These are phyloP conservation scores for Emergomyces orientalis DNA, from an alignment of 2,329 filamentous ascomycete species.

Conservation along the genomic window DNA sequence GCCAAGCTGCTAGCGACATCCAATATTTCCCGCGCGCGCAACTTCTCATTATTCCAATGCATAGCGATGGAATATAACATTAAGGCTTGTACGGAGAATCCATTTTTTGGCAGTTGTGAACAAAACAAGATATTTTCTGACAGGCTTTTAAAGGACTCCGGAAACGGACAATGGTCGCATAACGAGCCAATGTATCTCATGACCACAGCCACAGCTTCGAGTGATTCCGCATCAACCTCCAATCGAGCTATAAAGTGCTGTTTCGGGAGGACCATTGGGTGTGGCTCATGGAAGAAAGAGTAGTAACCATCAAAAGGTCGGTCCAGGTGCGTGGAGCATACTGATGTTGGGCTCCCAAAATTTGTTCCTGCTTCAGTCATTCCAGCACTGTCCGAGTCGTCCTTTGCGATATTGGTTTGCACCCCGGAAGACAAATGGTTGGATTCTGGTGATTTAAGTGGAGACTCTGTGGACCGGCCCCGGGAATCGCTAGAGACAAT, in stretches of 20 bases:
- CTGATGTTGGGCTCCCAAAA: background rate
- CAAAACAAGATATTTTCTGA: conserved; percentile 13
- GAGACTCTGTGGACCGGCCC: conserved; percentile 16
- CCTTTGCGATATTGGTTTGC: background rate
- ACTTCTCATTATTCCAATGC: conserved; percentile 13
- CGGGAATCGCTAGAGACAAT: conserved; percentile 9
- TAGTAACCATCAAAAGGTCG: conserved; percentile 23
- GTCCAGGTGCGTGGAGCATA: background rate
- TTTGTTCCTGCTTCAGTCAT: background rate
- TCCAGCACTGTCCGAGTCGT: background rate
- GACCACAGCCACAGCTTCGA: conserved; percentile 20
- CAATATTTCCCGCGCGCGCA: conserved; percentile 8
- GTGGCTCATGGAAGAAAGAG: conserved; percentile 24
- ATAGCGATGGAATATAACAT: conserved; percentile 21
- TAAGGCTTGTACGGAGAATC: conserved; percentile 20
- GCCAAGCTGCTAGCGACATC: conserved; percentile 9
- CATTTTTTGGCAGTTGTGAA: conserved; percentile 6
- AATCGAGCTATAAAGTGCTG: conserved; percentile 10
- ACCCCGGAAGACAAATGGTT: background rate
- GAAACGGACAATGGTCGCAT: conserved; percentile 12
- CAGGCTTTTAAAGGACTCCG: conserved; percentile 13
- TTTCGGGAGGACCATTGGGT: conserved; percentile 24
- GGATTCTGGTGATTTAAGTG: conserved; percentile 9
- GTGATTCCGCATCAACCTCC: conserved; percentile 9
- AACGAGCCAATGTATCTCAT: conserved; percentile 26